Base-by-base conservation (phyloP, 192 early-diverging fungal genomes). In the Rhizoclosmatium sp. region DNA sequence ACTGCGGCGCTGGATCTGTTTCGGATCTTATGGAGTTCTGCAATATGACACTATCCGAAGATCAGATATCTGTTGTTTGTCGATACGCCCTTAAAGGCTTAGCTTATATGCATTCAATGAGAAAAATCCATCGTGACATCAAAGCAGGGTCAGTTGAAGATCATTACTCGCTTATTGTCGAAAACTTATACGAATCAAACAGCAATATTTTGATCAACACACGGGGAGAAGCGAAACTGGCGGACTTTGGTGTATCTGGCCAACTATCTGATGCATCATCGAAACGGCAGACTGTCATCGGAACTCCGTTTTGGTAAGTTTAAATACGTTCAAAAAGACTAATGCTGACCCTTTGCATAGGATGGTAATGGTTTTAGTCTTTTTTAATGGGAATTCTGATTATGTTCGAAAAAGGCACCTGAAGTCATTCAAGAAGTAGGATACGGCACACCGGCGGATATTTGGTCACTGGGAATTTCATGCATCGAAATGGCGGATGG, bases 371-470 rank as follows among this genome's bases (percentile, higher is more conserved):
- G 5, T n/a, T 19, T 59, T 42, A 39, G 14, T 44, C 2, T 44
- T 7, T 62, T 9, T 45, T 44, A 75, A 45, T 21, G 59, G 39
- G 66, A 23, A 40, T 40, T 14, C 5, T 60, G 65, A 45, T 31
- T 4, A 1, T 62, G 68, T 61, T 12, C 42, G 14, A 66, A 74
- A 23, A 21, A 86, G 87, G 86, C 87, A n/a, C 89, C 89, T 12
- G 90, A 91, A 84, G 89, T 91, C 81, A 90, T 91, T 73, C 87
- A 91, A 67, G 90, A 91, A 73, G 85, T 89, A 10, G 90, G 90
- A 54, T 89, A 90, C 71, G 85, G 87, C n/a, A 80, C 79, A 3
- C 80, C 82, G n/a, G 90, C 90, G 10, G 90, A 91, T 78, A 87
- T 91, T 40, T 91, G 90, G 90, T 86, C 85, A 1, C 76, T 91